A percentile compares a stretch with the other conserved stretches of the same genome.
phyloP scores from a whole-genome alignment of 805 yeast species.

The Yarrowia keelungensis region DNA sequence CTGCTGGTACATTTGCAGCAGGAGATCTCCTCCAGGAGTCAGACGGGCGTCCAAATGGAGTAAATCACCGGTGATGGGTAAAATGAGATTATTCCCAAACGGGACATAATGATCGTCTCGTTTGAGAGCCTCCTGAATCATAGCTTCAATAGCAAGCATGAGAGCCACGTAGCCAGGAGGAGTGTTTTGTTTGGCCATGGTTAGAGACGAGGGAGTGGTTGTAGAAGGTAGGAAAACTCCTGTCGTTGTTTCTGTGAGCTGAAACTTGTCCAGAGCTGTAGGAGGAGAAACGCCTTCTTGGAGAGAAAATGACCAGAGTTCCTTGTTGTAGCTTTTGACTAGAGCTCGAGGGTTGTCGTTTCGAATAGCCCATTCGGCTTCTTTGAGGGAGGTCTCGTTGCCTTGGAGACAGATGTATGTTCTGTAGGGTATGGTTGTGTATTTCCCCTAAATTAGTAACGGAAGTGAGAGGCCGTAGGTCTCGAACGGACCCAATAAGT shows the following conservation, averaged over 20 bases:
- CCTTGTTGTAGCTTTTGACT: constrained; percentile 43
- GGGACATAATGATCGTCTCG: constrained; percentile 40
- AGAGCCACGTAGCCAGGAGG: constrained; percentile 45
- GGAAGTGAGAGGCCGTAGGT: background rate
- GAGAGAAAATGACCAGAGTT: constrained; percentile 47
- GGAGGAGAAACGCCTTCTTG: constrained; percentile 41
- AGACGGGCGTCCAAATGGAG: constrained; percentile 43
- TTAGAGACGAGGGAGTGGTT: constrained; percentile 39
- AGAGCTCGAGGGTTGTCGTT: constrained; percentile 41
- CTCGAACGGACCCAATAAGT: background rate
- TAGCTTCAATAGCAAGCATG: constrained; percentile 41
- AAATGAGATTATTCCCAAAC: constrained; percentile 40
- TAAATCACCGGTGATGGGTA: constrained; percentile 40
- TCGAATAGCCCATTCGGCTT: constrained; percentile 46
- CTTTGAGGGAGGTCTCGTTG: constrained; percentile 39
- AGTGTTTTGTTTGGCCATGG: constrained; percentile 13
- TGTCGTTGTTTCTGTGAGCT: constrained; percentile 46
- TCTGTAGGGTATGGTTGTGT: constrained; percentile 30
- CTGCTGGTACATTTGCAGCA: constrained; percentile 42
- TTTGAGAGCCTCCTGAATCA: constrained; percentile 40
- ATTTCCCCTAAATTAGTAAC: constrained; percentile 28
- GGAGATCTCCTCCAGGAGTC: constrained; percentile 43
- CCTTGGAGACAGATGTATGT: constrained; percentile 21
- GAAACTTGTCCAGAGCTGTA: constrained; percentile 40
- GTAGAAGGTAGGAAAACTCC: constrained; percentile 46